Evolutionary conservation across 352 stramenopile species (phyloP).

Genomic region (Globisporangium yorkense): DNA sequence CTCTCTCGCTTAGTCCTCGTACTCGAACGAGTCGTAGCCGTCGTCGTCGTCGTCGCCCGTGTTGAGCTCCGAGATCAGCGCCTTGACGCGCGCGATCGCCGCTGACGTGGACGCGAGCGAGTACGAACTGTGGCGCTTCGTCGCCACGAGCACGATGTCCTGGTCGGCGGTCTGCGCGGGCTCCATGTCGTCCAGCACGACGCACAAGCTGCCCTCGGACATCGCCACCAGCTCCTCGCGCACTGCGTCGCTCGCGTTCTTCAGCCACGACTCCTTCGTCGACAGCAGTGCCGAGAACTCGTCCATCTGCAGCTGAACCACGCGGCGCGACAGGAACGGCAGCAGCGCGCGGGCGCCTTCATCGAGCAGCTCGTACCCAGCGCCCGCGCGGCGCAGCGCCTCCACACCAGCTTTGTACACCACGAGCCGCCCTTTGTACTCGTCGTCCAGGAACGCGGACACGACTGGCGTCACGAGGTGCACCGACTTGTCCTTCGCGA

Average conservation of each 20-base stretch:
- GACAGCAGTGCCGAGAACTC: constrained; percentile 60
- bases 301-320: constrained; percentile 52
- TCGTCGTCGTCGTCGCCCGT: constrained; percentile 48
- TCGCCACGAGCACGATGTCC: constrained; percentile 56
- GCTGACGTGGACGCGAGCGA: constrained; percentile 56
- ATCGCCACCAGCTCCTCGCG: constrained; percentile 41
- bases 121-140: constrained; percentile 75
- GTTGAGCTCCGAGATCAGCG: constrained; percentile 65
- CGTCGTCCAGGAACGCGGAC: constrained; percentile 29
- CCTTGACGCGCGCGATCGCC: constrained; percentile 63
- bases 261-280: constrained; percentile 71
- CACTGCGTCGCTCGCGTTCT: constrained; percentile 58
- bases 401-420: constrained; percentile 68
- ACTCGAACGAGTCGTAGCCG: constrained; percentile 78
- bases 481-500: constrained; percentile 62
- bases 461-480: constrained; percentile 59
- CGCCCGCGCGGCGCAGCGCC: constrained; percentile 23
- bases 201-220: constrained; percentile 50
- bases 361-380: constrained; percentile 51
- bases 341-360: constrained; percentile 58
- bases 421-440: constrained; percentile 37
- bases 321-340: constrained; percentile 35
- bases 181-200: constrained; percentile 80
- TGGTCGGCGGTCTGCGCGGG: constrained; percentile 66
- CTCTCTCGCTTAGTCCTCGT: constrained; percentile 31